Evolutionary conservation across 192 early-diverging fungal species (phyloP).

Genomic region (Coemansia sp.): DNA sequence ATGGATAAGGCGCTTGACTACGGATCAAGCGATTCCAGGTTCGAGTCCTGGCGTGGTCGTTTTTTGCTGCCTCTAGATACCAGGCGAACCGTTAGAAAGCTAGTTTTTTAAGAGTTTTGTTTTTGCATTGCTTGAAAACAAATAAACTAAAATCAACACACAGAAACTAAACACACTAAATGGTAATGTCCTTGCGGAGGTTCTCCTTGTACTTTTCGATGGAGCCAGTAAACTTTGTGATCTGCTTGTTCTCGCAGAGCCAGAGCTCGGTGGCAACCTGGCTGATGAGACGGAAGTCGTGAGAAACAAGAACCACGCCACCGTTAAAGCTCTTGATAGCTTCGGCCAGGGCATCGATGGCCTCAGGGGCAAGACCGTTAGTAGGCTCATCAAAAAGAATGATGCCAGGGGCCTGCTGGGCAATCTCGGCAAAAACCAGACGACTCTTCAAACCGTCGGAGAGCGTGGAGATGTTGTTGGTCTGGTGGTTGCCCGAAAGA

Average conservation of each 20-base stretch:
- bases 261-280: constrained; percentile 96
- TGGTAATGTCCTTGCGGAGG: constrained; percentile 75
- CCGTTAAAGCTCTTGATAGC: constrained; percentile 96
- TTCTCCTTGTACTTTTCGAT: constrained; percentile 93
- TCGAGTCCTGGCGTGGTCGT: constrained; percentile 52
- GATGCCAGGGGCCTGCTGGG: constrained; percentile 76
- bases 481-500: constrained; percentile 90
- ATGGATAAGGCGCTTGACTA: constrained; percentile 57
- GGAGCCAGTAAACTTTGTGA: constrained; percentile 72
- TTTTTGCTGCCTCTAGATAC: neutral
- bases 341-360: constrained; percentile 92
- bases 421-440: constrained; percentile 76
- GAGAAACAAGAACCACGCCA: constrained; percentile 96
- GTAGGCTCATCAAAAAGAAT: constrained; percentile 93
- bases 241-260: constrained; percentile 84
- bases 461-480: constrained; percentile 82
- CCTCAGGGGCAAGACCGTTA: constrained; percentile 91
- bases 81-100: too few species aligned
- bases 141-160: neutral
- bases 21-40: constrained; percentile 57
- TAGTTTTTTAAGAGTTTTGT: neutral
- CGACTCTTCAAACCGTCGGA: constrained; percentile 96
- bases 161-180: constrained; percentile 14
- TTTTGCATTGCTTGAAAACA: neutral
- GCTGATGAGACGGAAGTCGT: constrained; percentile 97